Conservation (phyloP, 805 yeast genomes). For the Starmerella tilneyi region DNA sequence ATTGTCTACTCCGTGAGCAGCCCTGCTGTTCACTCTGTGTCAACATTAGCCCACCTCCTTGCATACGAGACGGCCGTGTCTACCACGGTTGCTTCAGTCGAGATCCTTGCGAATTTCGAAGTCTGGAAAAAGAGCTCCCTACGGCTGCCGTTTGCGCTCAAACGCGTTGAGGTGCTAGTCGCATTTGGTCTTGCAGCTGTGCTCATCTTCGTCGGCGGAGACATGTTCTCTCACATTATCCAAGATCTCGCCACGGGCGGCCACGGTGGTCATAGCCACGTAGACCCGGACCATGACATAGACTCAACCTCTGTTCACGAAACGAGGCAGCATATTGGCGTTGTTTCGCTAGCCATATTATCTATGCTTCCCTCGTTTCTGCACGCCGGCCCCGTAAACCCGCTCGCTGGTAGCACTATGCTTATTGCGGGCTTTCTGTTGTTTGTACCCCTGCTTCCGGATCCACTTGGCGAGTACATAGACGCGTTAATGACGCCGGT, state of each 20-base stretch:
- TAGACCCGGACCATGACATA: no score
- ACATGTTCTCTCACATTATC: slow-evolving; percentile 71
- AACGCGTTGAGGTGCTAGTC: slow-evolving; percentile 76
- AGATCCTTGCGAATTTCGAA: slow-evolving; percentile 78
- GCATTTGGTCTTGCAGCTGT: slow-evolving; percentile 83
- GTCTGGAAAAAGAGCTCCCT: slow-evolving; percentile 80
- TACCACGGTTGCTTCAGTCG: slow-evolving; percentile 56
- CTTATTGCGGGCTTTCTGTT: slow-evolving; percentile 29
- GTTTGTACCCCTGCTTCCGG: slow-evolving; percentile 28
- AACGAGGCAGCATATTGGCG: background rate
- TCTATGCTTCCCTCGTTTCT: slow-evolving; percentile 10
- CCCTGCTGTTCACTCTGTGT: slow-evolving; percentile 37
- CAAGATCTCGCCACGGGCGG: slow-evolving; percentile 50
- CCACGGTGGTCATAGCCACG: slow-evolving; percentile 7
- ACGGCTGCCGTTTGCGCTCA: slow-evolving; percentile 83
- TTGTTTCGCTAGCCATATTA: slow-evolving; percentile 6
- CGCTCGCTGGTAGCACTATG: slow-evolving; percentile 25
- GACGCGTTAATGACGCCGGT: slow-evolving; percentile 33
- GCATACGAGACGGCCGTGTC: slow-evolving; percentile 81
- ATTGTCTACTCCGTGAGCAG: slow-evolving; percentile 37
- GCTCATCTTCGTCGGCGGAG: slow-evolving; percentile 82
- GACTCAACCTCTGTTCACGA: no score
- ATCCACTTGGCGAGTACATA: slow-evolving; percentile 23
- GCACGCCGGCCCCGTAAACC: slow-evolving; percentile 13
- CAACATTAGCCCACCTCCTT: slow-evolving; percentile 66